A percentile compares a stretch with the other conserved stretches of the same genome.
phyloP scores from a whole-genome alignment of 2,329 filamentous ascomycete species.

The Paraphaeosphaeria minitans region DNA sequence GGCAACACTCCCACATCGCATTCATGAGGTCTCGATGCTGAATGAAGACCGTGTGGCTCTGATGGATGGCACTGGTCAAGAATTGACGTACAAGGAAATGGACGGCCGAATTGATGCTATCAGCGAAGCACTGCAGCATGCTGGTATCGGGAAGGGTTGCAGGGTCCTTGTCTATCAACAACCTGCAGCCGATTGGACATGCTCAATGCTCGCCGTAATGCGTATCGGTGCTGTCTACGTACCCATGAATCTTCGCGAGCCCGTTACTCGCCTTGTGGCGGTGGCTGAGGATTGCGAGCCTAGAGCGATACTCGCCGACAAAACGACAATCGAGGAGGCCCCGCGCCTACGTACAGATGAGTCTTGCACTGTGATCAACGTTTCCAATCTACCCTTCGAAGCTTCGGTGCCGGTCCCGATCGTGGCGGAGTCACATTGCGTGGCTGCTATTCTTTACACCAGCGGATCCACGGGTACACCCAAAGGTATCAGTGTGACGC shows the following conservation, averaged over 20 bases:
- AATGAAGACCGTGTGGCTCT: not conserved
- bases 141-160: not conserved
- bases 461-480: conserved; percentile 61
- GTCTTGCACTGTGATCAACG: not conserved
- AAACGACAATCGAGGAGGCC: not conserved
- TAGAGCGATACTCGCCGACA: conserved; percentile 11
- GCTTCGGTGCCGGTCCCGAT: not conserved
- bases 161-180: not conserved
- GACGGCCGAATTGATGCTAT: not conserved
- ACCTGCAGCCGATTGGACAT: conserved; percentile 30
- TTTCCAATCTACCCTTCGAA: not conserved
- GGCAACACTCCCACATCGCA: not conserved
- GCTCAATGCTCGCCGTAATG: conserved; percentile 26
- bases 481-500: conserved; percentile 61
- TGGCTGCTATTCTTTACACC: conserved; percentile 64
- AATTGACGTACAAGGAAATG: not conserved
- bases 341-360: not conserved
- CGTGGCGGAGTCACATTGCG: not conserved
- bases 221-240: conserved; percentile 17
- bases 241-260: conserved; percentile 19
- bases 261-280: conserved; percentile 7
- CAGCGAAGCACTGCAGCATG: not conserved
- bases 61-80: not conserved
- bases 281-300: conserved; percentile 12
- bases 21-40: not conserved